Conservation (phyloP, 2,329 filamentous ascomycete species). For the Claviceps lovelessii region DNA sequence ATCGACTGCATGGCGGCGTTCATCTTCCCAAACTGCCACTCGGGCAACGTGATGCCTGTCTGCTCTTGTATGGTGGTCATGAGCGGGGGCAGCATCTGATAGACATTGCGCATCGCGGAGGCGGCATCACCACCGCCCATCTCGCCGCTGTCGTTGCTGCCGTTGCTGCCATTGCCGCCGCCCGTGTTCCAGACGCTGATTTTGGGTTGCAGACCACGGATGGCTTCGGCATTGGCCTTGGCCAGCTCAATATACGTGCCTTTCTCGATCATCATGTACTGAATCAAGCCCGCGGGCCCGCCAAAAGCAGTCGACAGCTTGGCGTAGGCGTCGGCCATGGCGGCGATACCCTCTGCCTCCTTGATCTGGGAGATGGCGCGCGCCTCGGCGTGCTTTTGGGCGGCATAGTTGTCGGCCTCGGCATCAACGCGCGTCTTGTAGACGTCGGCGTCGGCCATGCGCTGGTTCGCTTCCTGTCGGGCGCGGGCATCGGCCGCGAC, state of each 20-base stretch:
- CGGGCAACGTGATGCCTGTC: slow-evolving; percentile 67
- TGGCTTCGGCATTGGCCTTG: slow-evolving; percentile 60
- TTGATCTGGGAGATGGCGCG: slow-evolving; percentile 46
- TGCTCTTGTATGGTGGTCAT: slow-evolving; percentile 80
- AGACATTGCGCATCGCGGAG: slow-evolving; percentile 55
- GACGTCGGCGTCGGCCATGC: slow-evolving; percentile 36
- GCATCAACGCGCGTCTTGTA: slow-evolving; percentile 35
- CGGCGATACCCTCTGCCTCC: slow-evolving; percentile 61
- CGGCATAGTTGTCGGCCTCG: slow-evolving; percentile 24
- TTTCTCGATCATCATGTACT: slow-evolving; percentile 80
- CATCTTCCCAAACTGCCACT: slow-evolving; percentile 52
- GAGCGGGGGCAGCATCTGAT: slow-evolving; percentile 71
- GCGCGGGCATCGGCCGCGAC: slow-evolving; percentile 46
- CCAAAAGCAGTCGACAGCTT: slow-evolving; percentile 60
- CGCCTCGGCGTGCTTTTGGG: slow-evolving; percentile 42
- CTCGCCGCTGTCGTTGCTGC: slow-evolving; percentile 30
- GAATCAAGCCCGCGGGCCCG: slow-evolving; percentile 61
- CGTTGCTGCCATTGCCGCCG: background rate
- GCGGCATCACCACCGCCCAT: slow-evolving; percentile 39
- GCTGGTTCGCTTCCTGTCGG: slow-evolving; percentile 37
- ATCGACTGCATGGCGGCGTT: slow-evolving; percentile 22
- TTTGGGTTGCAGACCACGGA: slow-evolving; percentile 70
- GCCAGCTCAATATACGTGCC: slow-evolving; percentile 66
- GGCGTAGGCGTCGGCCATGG: slow-evolving; percentile 69
- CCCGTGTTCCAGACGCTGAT: slow-evolving; percentile 81